Conservation (phyloP, 345 rosid species). For the Salix koriyanagi region DNA sequence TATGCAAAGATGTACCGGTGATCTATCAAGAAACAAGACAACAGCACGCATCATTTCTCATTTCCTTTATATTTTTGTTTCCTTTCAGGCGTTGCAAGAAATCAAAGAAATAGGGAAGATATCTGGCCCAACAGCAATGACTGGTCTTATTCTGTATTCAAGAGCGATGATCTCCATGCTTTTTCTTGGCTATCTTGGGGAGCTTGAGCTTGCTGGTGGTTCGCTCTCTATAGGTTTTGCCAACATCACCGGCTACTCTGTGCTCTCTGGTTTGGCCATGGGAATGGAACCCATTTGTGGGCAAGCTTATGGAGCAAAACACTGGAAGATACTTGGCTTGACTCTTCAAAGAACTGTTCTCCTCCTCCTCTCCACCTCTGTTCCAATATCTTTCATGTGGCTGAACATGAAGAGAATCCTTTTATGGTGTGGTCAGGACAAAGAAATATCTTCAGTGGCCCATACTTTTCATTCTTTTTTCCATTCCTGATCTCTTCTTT, state of each 20-base stretch:
- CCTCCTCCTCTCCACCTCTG: slow-evolving; percentile 73
- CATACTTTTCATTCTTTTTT: slow-evolving; percentile 65
- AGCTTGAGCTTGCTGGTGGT: slow-evolving; percentile 92
- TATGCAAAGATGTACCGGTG: background rate
- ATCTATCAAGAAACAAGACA: too few species aligned
- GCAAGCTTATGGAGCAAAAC: slow-evolving; percentile 95
- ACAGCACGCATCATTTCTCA: slow-evolving; percentile 7
- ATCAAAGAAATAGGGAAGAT: slow-evolving; percentile 81
- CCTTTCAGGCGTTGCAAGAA: slow-evolving; percentile 66
- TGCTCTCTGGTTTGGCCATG: slow-evolving; percentile 96
- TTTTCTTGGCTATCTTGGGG: slow-evolving; percentile 93
- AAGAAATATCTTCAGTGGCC: slow-evolving; percentile 63
- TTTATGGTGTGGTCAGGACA: slow-evolving; percentile 78
- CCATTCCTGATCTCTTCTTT: slow-evolving; percentile 86
- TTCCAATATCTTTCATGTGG: slow-evolving; percentile 89
- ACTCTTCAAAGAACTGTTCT: slow-evolving; percentile 93
- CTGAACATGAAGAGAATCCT: slow-evolving; percentile 67
- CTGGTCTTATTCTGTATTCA: slow-evolving; percentile 79
- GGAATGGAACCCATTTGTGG: slow-evolving; percentile 99
- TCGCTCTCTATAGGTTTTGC: slow-evolving; percentile 94
- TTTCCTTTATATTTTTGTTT: slow-evolving; percentile 6
- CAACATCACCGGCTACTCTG: slow-evolving; percentile 95
- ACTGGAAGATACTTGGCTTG: slow-evolving; percentile 76
- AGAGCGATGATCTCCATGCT: slow-evolving; percentile 98
- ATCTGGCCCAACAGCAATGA: slow-evolving; percentile 79